Base-by-base conservation (phyloP, 257 asterid genomes). In the Solanum lignicaule region DNA sequence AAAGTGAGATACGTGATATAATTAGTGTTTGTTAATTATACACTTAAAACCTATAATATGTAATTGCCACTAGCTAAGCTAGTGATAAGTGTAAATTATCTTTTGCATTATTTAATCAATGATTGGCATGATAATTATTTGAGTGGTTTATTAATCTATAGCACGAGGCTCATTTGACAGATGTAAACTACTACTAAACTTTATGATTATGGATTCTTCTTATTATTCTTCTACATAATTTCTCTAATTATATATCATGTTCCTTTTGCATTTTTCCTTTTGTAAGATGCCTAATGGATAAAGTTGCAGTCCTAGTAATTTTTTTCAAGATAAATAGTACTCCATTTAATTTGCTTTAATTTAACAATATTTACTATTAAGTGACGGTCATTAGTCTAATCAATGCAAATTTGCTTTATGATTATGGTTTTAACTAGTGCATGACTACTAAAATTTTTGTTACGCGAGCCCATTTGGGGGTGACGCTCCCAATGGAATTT, bases 61-160 rank as follows among this genome's bases (percentile, higher is more conserved):
- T 29, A 31, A 31, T 16, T 71, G 39, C 39, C 78, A 31, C 78
- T 71, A 71, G 78, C 78, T 31, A 16, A 15, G 13, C 5, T 78
- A 25, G 85, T 79, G 85, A 46, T 29, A 29, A 81, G 66, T 27
- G 68, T 46, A 81, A 27, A 65, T 74, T 25, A 31, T 46, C 68
- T 18, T 27, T 81, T 46, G 68, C 27, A 81, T 81, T 81, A 46
- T 81, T 81, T 81, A 81, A 81, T 48, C 82, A 86, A 88, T 88
- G 88, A 86, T 88, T 88, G 68, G 71, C 29, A 27, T 65, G 69
- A 32, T 65, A 86, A 86, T 71, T 55, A 25, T 10, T 74, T 74
- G n/a, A 71, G 79, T 79, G 88, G 43, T 33, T 81, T 81, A 46
- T 81, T 81, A 81, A 46, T 46, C 66, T 9, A 46, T 81, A 46